These are phyloP conservation scores for Elymus sibiricus DNA, from an alignment of 176 grass and related monocot genomes.

Conservation along the genomic window DNA sequence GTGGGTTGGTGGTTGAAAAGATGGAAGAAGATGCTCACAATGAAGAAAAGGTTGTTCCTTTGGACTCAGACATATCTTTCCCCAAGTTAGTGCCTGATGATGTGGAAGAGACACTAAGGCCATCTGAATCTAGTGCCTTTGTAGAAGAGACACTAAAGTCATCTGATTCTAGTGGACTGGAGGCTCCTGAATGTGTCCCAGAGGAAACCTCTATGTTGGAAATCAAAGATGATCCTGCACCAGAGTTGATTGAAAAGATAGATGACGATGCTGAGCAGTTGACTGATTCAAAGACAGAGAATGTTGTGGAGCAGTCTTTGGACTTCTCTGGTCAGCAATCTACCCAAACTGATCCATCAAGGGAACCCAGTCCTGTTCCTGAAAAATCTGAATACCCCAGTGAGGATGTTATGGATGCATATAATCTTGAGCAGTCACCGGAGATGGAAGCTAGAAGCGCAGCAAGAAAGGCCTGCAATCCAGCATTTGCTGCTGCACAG, in stretches of 20 bases:
- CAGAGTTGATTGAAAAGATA: conserved; percentile 39
- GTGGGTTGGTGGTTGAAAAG: conserved; percentile 28
- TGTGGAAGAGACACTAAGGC: conserved; percentile 9
- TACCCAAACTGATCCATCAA: conserved; percentile 24
- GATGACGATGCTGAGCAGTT: conserved; percentile 3
- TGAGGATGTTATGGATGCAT: conserved; percentile 9
- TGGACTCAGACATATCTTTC: conserved; percentile 36
- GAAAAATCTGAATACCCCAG: conserved; percentile 38
- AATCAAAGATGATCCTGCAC: conserved; percentile 31
- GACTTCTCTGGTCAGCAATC: conserved; percentile 32
- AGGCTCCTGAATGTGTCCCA: conserved; percentile 17
- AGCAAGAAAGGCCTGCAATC: conserved; percentile 59
- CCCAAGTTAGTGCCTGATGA: conserved; percentile 34
- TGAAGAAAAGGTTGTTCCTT: conserved; percentile 27
- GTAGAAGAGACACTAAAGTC: conserved; percentile 13
- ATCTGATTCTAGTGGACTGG: conserved; percentile 30
- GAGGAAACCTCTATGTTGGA: conserved; percentile 27
- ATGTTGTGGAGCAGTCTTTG: conserved; percentile 23
- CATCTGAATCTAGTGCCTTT: conserved; percentile 32
- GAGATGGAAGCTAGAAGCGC: conserved; percentile 52
- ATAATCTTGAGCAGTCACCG: conserved; percentile 42
- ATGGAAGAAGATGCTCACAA: conserved; percentile 6
- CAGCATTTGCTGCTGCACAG: conserved; percentile 88
- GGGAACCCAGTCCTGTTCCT: conserved; percentile 27
- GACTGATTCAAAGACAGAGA: conserved; percentile 21